Base-by-base conservation (phyloP, 139 green algal genomes). In the Marvania coccoides region DNA sequence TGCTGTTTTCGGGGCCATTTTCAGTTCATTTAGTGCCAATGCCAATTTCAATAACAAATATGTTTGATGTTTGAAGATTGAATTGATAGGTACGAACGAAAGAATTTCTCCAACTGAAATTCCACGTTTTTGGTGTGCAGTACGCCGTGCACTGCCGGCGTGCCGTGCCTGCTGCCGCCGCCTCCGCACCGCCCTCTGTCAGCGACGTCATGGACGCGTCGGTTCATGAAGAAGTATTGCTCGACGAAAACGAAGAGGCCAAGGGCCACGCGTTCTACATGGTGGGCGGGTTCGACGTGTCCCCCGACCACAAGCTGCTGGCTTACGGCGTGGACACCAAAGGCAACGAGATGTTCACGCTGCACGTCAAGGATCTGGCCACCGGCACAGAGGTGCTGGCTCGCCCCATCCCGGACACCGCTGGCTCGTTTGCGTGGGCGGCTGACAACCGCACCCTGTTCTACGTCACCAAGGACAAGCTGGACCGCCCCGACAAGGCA, bases 321-420 rank as follows among this genome's bases (percentile, higher is more conserved):
- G 80, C 82, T 2, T 88, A 68, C 42, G 79, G 72, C 3, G 84
- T 89, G 69, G 91, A 97, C 81, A 89, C 76, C 0, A 74, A 75
- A 23, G 87, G 89, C 15, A 76, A 75, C 19, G 91, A 96, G 82
- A 87, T 82, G 64, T 96, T 87, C 81, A 89, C 81, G 0, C 66
- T 96, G 58, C 73, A 77, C 30, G 83, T 97, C 33, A 88, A 83
- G 74, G 77, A 90, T 58, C 31, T 91, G 23, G 35, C 62, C 4
- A 86, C 65, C 3, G 73, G 79, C 19, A 58, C 67, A 15, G 45
- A 86, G 67, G 40, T 92, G 47, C 79, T 88, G 38, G 28, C 37
- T 3, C 35, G 46, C 10, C 82, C 83, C 54, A 90, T 96, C 61
- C 36, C 67, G 28, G 58, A 75, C 57, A 85, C 78, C 4, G 69